Conservation (phyloP, 805 yeast species). For the Kodamaea jinghongensis region DNA sequence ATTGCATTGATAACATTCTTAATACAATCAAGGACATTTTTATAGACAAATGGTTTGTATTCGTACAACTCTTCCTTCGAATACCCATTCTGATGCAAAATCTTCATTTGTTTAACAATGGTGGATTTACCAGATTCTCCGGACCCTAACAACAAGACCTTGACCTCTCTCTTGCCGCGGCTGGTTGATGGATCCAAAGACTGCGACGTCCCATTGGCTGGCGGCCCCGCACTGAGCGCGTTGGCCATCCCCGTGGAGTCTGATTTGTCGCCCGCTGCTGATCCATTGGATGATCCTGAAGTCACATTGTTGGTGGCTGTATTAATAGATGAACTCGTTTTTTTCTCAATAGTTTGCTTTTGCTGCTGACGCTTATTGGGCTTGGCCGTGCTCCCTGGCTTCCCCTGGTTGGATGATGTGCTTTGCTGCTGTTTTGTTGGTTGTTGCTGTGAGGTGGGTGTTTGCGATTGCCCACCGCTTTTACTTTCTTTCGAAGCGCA, state of each 20-base stretch:
- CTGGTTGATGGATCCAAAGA: background rate
- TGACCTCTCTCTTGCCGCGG: conserved; percentile 46
- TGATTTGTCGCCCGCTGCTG: background rate
- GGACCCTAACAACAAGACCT: conserved; percentile 77
- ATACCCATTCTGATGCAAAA: conserved; percentile 70
- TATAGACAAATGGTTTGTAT: conserved; percentile 75
- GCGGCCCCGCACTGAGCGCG: conserved; percentile 1
- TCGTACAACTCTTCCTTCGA: conserved; percentile 67
- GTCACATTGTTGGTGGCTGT: conserved; percentile 10
- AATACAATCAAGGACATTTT: conserved; percentile 75
- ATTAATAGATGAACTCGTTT: conserved; percentile 4
- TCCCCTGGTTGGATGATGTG: conserved; percentile 4
- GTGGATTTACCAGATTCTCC: conserved; percentile 88
- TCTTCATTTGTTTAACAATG: conserved; percentile 77
- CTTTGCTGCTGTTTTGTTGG: no score
- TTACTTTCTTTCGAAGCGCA: conserved; percentile 14
- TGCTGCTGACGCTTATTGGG: conserved; percentile 16
- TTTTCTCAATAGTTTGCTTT: conserved; percentile 11
- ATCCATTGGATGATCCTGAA: conserved; percentile 12
- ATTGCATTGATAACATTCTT: conserved; percentile 69
- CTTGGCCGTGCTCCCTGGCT: conserved; percentile 3
- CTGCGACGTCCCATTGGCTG: background rate
- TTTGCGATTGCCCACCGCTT: no score
- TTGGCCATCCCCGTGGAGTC: conserved; percentile 2
- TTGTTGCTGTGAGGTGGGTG: conserved; percentile 4